These are phyloP conservation scores for Candida germanica DNA, from an alignment of 805 yeast species.

Conservation along the genomic window DNA sequence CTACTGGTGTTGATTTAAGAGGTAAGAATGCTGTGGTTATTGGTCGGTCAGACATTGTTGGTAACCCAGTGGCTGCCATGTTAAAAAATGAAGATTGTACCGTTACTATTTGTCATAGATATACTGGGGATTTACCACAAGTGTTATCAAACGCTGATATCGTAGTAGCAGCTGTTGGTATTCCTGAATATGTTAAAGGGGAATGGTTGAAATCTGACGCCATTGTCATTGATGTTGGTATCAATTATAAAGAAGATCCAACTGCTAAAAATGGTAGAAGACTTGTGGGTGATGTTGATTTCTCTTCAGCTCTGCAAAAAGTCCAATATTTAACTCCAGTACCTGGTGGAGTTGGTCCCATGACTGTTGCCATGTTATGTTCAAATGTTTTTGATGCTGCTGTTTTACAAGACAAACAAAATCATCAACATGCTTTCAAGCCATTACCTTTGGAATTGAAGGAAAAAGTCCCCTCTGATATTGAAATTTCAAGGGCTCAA, in stretches of 20 bases:
- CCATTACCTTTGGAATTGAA: slow-evolving; percentile 52
- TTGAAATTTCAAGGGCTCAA: slow-evolving; percentile 85
- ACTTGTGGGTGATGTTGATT: slow-evolving; percentile 95
- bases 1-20: slow-evolving; percentile 61
- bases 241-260: slow-evolving; percentile 78
- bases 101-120: slow-evolving; percentile 82
- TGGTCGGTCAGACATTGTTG: slow-evolving; percentile 95
- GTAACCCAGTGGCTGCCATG: slow-evolving; percentile 86
- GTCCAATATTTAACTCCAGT: slow-evolving; percentile 88
- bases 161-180: slow-evolving; percentile 89
- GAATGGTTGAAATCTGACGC: slow-evolving; percentile 85
- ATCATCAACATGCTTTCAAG: slow-evolving; percentile 35
- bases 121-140: slow-evolving; percentile 57
- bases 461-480: slow-evolving; percentile 84
- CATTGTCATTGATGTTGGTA: slow-evolving; percentile 92
- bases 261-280: slow-evolving; percentile 73
- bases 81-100: slow-evolving; percentile 80
- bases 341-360: slow-evolving; percentile 99
- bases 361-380: slow-evolving; percentile 96
- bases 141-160: slow-evolving; percentile 72
- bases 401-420: slow-evolving; percentile 45
- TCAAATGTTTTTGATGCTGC: slow-evolving; percentile 83
- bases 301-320: slow-evolving; percentile 54
- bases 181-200: slow-evolving; percentile 78
- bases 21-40: slow-evolving; percentile 88